Evolutionary conservation across 108 stramenopile species (phyloP), one percentile per base, ranked within the genome.

Genomic region (Fragilaria crotonensis): DNA sequence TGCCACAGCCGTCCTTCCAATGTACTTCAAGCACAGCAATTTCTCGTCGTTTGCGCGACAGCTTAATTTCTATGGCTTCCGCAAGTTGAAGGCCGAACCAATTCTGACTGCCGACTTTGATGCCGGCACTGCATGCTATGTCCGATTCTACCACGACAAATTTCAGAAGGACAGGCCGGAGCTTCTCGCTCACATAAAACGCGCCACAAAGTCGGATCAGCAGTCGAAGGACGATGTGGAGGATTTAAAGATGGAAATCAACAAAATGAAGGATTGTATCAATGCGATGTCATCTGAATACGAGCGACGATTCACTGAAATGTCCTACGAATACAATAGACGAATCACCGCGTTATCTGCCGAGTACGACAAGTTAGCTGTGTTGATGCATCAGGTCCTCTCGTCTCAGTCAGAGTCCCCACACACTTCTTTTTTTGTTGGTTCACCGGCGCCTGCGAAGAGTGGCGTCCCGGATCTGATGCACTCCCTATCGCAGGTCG

Each of bases 1-100:
- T 57, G 90, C 83, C 64, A 68, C 66, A 41, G 69, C 68, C 4
- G 77, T 89, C 60, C 87, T 97, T 33, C 96, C 96, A 3, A 80
- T 93, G 66, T 97, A 85, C 68, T 97, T 97, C 80, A 97, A 97
- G 60, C 96, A 97, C 66, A 77, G 71, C 57, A 97, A 97, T 66
- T 95, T 92, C 57, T 68, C 67, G 21, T 79, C 45, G 25, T 57
- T 60, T 61, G 79, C 80, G 4, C 74, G 90, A 27, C 96, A 95
- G 71, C 82, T 97, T 33, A 97, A 97, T 64, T 90, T 97, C 60
- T 97, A 95, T 54, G 84, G 85, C 33, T 92, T 92, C 47, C 75
- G 85, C 33, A 92, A 92, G 55, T 78, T 92, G 54, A 80, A 82
- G 63, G 78, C 77, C 33, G 75, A 64, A 7, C 80, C 83, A 32